Conservation (phyloP, 176 grass and related monocot species). For the Melocanna baccifera region DNA sequence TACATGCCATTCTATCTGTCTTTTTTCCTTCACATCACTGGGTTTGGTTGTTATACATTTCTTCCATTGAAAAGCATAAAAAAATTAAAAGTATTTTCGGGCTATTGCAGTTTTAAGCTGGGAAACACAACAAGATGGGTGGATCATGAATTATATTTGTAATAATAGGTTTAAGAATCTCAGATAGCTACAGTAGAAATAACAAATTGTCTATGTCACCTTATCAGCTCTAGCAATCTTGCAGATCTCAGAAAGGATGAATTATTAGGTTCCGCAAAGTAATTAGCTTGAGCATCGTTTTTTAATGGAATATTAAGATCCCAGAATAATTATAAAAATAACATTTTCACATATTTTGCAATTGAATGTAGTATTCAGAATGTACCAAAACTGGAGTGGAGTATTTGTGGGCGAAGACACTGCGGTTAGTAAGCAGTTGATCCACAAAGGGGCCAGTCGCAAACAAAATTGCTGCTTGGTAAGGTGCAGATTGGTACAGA, state of each 20-base stretch:
- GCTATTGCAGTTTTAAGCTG: not conserved
- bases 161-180: not conserved
- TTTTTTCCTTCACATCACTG: not conserved
- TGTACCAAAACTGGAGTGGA: conserved; percentile 76
- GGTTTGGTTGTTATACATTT: not conserved
- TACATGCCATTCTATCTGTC: not conserved
- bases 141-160: not conserved
- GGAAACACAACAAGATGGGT: not conserved
- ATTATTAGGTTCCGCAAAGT: conserved; percentile 24
- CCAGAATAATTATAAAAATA: not conserved
- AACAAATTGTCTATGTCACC: not conserved
- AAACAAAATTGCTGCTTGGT: conserved; percentile 86
- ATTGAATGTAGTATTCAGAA: conserved; percentile 24
- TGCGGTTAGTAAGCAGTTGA: conserved; percentile 73
- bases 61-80: not conserved
- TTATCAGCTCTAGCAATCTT: not conserved
- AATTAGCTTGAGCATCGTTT: conserved; percentile 13
- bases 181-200: not conserved
- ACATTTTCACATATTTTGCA: conserved; percentile 18
- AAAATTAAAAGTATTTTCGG: not conserved
- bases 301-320: not conserved
- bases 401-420: conserved; percentile 83
- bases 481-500: conserved; percentile 90
- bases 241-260: conserved; percentile 4
- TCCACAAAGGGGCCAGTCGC: conserved; percentile 93